These are phyloP conservation scores for Vachellia collinsii DNA, from an alignment of 306 rosid species.

Conservation along the genomic window DNA sequence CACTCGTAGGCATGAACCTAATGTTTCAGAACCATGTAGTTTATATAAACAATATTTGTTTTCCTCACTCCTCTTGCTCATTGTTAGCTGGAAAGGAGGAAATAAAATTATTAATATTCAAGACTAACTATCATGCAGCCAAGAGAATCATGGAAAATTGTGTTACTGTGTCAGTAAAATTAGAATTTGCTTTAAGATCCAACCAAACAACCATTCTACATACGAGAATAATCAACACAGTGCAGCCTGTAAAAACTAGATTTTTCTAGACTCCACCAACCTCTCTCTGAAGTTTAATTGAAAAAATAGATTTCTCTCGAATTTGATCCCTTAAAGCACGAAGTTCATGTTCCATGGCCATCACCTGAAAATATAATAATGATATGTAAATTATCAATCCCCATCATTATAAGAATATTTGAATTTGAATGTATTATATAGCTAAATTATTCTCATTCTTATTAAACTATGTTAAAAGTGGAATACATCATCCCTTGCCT, in stretches of 20 bases:
- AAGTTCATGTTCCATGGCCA: slow-evolving; percentile 93
- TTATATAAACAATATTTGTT: slow-evolving; percentile 58
- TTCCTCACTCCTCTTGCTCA: slow-evolving; percentile 79
- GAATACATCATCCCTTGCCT: no score
- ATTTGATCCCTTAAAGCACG: slow-evolving; percentile 86
- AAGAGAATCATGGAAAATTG: not conserved
- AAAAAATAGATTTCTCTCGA: slow-evolving; percentile 76
- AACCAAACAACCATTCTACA: slow-evolving; percentile 16
- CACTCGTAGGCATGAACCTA: slow-evolving; percentile 73
- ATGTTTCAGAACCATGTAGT: slow-evolving; percentile 74
- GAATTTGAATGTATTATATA: slow-evolving; percentile 15
- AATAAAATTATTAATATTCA: slow-evolving; percentile 33
- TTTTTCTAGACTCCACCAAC: slow-evolving; percentile 46
- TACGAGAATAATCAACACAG: slow-evolving; percentile 3
- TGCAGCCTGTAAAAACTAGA: slow-evolving; percentile 25
- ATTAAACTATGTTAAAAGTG: not conserved
- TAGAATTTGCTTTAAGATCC: slow-evolving; percentile 16
- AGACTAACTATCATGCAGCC: not conserved
- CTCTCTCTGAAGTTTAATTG: slow-evolving; percentile 91
- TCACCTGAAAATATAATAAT: slow-evolving; percentile 59
- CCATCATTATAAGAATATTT: slow-evolving; percentile 30
- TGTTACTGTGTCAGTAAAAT: slow-evolving; percentile 7
- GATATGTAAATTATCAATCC: slow-evolving; percentile 5
- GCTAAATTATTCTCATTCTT: not conserved
- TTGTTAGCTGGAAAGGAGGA: slow-evolving; percentile 64